phyloP scores from a whole-genome alignment of 164 flowering plant species.

The Nymphaea thermarum region DNA sequence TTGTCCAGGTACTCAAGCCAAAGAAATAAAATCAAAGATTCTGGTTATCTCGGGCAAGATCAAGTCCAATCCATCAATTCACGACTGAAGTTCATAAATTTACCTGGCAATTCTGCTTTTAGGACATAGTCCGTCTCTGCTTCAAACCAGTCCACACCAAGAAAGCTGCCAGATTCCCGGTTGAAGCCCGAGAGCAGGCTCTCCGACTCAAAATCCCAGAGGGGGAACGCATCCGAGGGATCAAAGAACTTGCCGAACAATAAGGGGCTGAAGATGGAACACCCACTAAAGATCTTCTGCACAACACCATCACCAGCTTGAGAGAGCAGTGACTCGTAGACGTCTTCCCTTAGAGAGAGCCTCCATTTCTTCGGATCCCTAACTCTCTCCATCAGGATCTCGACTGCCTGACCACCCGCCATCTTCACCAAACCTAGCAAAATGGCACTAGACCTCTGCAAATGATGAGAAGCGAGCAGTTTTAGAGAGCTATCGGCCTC shows the following conservation, averaged over 20 bases:
- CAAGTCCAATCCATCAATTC: too few species aligned
- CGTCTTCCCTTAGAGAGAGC: slow-evolving; percentile 51
- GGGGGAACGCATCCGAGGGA: slow-evolving; percentile 91
- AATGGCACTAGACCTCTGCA: background rate
- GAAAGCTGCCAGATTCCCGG: slow-evolving; percentile 18
- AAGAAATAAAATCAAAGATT: too few species aligned
- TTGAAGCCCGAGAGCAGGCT: slow-evolving; percentile 30
- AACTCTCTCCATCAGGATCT: slow-evolving; percentile 39
- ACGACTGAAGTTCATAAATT: background rate
- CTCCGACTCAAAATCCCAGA: slow-evolving; percentile 82
- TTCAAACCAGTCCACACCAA: slow-evolving; percentile 55
- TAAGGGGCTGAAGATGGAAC: slow-evolving; percentile 73
- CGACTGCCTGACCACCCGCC: slow-evolving; percentile 34
- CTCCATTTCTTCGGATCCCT: slow-evolving; percentile 60
- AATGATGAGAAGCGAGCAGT: background rate
- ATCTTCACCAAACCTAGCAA: slow-evolving; percentile 9
- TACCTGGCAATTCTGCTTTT: slow-evolving; percentile 63
- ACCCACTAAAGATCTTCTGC: slow-evolving; percentile 45
- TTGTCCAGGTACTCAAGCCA: too few species aligned
- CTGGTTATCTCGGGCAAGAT: too few species aligned
- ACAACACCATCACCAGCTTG: slow-evolving; percentile 20
- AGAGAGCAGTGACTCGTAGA: slow-evolving; percentile 29
- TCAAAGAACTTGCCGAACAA: slow-evolving; percentile 83
- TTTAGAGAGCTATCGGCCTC: too few species aligned
- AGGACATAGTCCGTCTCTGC: slow-evolving; percentile 54